These are phyloP conservation scores for Mallotus japonicus DNA, from an alignment of 441 rosid species.

Conservation along the genomic window DNA sequence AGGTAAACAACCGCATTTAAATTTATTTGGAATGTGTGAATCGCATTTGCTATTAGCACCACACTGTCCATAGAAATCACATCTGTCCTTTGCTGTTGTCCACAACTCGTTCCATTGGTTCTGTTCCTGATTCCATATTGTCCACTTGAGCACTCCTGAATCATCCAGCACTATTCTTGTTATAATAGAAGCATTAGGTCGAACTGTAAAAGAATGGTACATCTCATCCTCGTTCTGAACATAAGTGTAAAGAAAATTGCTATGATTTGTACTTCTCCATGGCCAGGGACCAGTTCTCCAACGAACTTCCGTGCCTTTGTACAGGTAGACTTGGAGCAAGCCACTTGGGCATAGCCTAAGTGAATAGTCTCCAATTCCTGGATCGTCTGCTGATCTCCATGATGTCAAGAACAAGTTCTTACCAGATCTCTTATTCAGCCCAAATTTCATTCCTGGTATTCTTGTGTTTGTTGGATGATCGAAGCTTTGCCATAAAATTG, in stretches of 20 bases:
- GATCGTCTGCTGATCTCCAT: constrained; percentile 28
- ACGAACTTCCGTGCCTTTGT: constrained; percentile 15
- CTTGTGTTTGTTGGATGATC: constrained; percentile 16
- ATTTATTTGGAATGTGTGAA: neutral
- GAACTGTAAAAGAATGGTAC: neutral
- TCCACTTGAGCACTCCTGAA: neutral
- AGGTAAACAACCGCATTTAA: too few species aligned
- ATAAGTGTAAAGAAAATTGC: neutral
- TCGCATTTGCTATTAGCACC: constrained; percentile 33
- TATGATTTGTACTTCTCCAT: neutral
- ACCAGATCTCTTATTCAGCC: constrained; percentile 7
- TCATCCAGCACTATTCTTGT: constrained; percentile 19
- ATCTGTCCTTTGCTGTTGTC: constrained; percentile 10
- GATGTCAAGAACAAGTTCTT: constrained; percentile 16
- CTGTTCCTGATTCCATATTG: constrained; percentile 19
- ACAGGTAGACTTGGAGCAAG: constrained; percentile 22
- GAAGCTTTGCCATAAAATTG: constrained; percentile 27
- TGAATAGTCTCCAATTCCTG: constrained; percentile 11
- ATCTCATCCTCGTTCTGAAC: constrained; percentile 23
- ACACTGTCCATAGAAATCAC: constrained; percentile 31
- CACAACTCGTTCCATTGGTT: constrained; percentile 29
- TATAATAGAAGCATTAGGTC: constrained; percentile 9
- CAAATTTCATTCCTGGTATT: too few species aligned
- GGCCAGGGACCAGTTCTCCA: constrained; percentile 21
- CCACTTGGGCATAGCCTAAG: neutral